Conservation (phyloP, 768 basidiomycete species). For the Cyclocybe aegerita region DNA sequence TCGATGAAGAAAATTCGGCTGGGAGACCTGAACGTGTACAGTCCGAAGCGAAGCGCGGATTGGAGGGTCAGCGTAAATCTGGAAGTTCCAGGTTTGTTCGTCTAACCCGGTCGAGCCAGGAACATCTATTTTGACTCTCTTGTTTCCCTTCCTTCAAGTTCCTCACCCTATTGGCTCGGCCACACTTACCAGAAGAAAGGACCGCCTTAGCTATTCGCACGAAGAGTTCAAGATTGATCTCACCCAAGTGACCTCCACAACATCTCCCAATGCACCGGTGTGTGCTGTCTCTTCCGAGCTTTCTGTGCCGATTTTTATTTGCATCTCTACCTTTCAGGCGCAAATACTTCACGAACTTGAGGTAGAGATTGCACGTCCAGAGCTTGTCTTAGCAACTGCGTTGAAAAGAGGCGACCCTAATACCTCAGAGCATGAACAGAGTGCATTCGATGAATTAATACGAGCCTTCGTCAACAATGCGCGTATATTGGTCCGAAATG, state of each 20-base stretch:
- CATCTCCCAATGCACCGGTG: constrained; percentile 49
- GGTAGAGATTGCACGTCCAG: constrained; percentile 77
- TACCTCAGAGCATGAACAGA: constrained; percentile 60
- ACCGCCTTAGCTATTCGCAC: constrained; percentile 90
- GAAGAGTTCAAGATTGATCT: constrained; percentile 93
- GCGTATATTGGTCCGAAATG: constrained; percentile 82
- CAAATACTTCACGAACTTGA: constrained; percentile 86
- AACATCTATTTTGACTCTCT: not conserved
- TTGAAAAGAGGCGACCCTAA: constrained; percentile 63
- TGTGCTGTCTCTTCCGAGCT: constrained; percentile 17
- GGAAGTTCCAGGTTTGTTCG: constrained; percentile 78
- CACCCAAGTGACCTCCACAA: constrained; percentile 78
- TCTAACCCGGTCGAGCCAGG: not conserved
- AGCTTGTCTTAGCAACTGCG: constrained; percentile 70
- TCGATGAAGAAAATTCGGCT: constrained; percentile 80
- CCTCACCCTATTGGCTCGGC: constrained; percentile 64
- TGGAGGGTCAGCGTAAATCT: constrained; percentile 92
- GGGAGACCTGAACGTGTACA: constrained; percentile 84
- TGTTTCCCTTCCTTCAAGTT: constrained; percentile 38
- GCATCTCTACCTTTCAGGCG: constrained; percentile 31
- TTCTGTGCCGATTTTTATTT: not conserved
- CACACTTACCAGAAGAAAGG: constrained; percentile 71
- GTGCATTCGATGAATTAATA: constrained; percentile 87
- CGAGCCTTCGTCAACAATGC: constrained; percentile 92
- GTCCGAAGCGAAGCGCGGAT: constrained; percentile 80